Base-by-base conservation (phyloP, 768 basidiomycete genomes). In the Crucibulum laeve region DNA sequence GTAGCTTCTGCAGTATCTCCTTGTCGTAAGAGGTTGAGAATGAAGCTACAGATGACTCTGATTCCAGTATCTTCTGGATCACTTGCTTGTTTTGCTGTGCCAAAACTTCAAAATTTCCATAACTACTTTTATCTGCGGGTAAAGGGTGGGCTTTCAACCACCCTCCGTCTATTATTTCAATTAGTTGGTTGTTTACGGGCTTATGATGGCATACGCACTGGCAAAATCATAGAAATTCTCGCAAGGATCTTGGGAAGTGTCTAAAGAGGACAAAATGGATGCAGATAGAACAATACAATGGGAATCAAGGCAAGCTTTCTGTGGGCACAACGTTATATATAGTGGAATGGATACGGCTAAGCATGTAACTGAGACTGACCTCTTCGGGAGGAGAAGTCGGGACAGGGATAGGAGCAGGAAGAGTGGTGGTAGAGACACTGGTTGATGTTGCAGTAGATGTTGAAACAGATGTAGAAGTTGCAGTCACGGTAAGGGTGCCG, bases 181-280 rank as follows among this genome's bases (percentile, higher is more conserved):
- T 8, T 24, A 10, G 25, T 18, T 21, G 14, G 35, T 22, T 8
- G 28, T 21, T 34, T 17, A 25, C 21, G 19, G 23, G 18, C 22
- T 15, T 11, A 22, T 22, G 4, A 33, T 45, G 14, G 47, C 15
- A 51, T 51, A 82, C 90, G 55, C 56, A 94, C 92, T 94, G 7
- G 93, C 82, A 65, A 83, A 98, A 50, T 85, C 79, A 57, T 93
- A 97, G 61, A 97, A 96, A 63, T 92, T 86, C 52, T 97, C 89
- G 63, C 96, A 99, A 0, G 96, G 96, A 58, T 98, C 92, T 51
- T 86, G 75, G 6, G 80, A 70, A 7, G 75, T 76, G 57, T 99
- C 94, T 17, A 98, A 63, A 1, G 81, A 81, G 15, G 83, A 78
- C 11, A 98, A 66, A 46, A 99, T 87, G 0, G 82, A 75, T 1